A percentile compares a stretch with the other conserved stretches of the same genome.
Evolutionary conservation across 805 yeast genomes (phyloP).

Genomic region (Ogataea populi-albae): DNA sequence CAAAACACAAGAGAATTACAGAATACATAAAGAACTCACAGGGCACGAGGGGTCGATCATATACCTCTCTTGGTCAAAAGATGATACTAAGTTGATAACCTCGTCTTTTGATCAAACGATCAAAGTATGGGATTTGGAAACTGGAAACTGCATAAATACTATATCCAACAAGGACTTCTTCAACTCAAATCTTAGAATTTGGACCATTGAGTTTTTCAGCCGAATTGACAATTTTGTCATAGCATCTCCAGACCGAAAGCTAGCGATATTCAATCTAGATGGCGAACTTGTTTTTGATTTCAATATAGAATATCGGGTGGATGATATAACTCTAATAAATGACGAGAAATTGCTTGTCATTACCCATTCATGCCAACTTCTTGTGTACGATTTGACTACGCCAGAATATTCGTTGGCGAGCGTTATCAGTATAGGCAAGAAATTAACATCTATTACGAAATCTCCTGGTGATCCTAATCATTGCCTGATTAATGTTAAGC

Average conservation of each 20-base stretch:
- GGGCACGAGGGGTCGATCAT: constrained; percentile 56
- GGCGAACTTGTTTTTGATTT: constrained; percentile 28
- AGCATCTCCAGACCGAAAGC: constrained; percentile 74
- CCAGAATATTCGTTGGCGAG: constrained; percentile 28
- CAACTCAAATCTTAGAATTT: constrained; percentile 32
- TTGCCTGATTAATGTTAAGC: constrained; percentile 61
- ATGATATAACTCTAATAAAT: constrained; percentile 64
- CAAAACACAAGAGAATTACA: constrained; percentile 51
- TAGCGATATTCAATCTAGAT: constrained; percentile 44
- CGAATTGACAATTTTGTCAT: constrained; percentile 48
- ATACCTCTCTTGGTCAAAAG: constrained; percentile 73
- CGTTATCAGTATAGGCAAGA: constrained; percentile 47
- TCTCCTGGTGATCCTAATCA: constrained; percentile 50
- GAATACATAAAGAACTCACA: constrained; percentile 35
- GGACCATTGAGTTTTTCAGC: constrained; percentile 69
- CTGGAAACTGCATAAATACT: constrained; percentile 29
- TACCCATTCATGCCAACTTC: constrained; percentile 58
- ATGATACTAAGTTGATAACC: constrained; percentile 62
- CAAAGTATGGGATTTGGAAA: constrained; percentile 61
- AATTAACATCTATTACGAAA: constrained; percentile 61
- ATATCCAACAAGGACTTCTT: constrained; percentile 21
- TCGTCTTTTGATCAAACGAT: constrained; percentile 72
- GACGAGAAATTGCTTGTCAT: constrained; percentile 63
- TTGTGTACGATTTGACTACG: constrained; percentile 51
- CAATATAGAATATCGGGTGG: constrained; percentile 44